Evolutionary conservation across 2,329 filamentous ascomycete genomes (phyloP).

Genomic region (Arthrobotrys sinensis): DNA sequence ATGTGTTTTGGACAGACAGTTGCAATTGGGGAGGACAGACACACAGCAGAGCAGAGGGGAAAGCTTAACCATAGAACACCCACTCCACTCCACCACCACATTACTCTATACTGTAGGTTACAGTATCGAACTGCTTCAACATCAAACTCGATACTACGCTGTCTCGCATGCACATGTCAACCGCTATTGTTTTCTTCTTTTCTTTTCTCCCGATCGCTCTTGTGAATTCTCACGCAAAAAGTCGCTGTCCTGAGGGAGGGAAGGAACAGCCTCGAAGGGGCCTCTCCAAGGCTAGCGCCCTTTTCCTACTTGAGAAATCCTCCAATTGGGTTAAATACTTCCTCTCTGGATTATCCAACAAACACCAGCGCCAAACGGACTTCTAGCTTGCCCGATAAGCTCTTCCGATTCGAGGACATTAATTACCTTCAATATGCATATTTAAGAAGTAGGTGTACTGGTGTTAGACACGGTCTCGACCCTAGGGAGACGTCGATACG

Average conservation of each 20-base stretch:
- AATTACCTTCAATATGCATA: not conserved
- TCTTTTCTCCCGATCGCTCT: not conserved
- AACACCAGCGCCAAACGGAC: not conserved
- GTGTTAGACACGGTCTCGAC: too few relatives aligned
- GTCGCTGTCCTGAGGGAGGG: conserved; percentile 15
- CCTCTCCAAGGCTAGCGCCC: conserved; percentile 17
- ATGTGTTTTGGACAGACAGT: conserved; percentile 19
- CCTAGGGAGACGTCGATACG: not conserved
- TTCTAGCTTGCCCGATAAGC: not conserved
- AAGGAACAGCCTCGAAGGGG: conserved; percentile 46
- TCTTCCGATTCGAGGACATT: not conserved
- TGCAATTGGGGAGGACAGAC: not conserved
- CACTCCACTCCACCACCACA: not conserved
- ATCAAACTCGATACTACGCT: too few relatives aligned
- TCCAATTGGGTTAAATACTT: conserved; percentile 27
- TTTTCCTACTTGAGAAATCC: conserved; percentile 27
- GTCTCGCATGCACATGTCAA: conserved; percentile 30
- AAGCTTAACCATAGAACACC: conserved; percentile 12
- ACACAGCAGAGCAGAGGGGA: conserved; percentile 1
- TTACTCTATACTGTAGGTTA: not conserved
- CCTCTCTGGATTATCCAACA: conserved; percentile 30
- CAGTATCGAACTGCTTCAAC: not conserved
- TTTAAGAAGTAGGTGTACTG: too few relatives aligned
- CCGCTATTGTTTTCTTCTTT: conserved; percentile 25
- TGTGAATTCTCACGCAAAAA: conserved; percentile 6